phyloP scores from a whole-genome alignment of 2,329 filamentous ascomycete genomes.

The Malbranchea cinnamomea region DNA sequence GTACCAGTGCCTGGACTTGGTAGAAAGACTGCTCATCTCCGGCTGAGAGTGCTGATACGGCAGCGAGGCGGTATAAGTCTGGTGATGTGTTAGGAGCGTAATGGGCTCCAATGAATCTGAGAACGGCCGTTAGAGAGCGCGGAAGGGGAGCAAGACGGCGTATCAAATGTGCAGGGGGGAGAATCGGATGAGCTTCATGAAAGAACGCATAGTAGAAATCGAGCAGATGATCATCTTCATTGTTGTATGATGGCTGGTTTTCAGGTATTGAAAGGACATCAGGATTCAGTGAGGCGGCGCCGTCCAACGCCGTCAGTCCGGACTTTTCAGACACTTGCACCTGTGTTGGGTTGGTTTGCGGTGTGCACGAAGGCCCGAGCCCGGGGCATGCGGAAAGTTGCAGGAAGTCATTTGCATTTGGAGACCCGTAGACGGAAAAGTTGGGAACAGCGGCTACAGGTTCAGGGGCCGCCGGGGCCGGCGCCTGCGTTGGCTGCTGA shows the following conservation, averaged over 20 bases:
- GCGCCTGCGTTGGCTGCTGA: slow-evolving; percentile 22
- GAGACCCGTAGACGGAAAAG: no score
- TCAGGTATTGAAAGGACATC: slow-evolving; percentile 23
- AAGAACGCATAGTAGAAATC: slow-evolving; percentile 43
- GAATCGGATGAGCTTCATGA: slow-evolving; percentile 40
- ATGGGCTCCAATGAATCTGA: slow-evolving; percentile 42
- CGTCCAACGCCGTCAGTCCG: slow-evolving; percentile 5
- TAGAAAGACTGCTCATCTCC: slow-evolving; percentile 37
- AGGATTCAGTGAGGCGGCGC: slow-evolving; percentile 2
- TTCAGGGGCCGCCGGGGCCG: no score
- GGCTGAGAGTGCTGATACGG: slow-evolving; percentile 18
- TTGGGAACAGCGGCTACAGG: no score
- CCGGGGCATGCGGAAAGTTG: slow-evolving; percentile 11
- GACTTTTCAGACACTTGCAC: no score
- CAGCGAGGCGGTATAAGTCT: slow-evolving; percentile 27
- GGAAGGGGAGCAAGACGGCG: slow-evolving; percentile 27
- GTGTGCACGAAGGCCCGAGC: no score
- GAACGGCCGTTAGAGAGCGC: slow-evolving; percentile 36
- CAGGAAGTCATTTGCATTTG: no score
- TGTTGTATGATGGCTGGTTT: slow-evolving; percentile 16
- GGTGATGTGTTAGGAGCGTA: slow-evolving; percentile 34
- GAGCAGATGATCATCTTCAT: slow-evolving; percentile 28
- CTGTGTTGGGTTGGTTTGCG: no score
- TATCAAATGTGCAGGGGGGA: slow-evolving; percentile 33
- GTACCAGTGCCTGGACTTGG: slow-evolving; percentile 62